Base-by-base conservation (phyloP, 495 filamentous ascomycete species). In the Wilcoxina mikolae region DNA sequence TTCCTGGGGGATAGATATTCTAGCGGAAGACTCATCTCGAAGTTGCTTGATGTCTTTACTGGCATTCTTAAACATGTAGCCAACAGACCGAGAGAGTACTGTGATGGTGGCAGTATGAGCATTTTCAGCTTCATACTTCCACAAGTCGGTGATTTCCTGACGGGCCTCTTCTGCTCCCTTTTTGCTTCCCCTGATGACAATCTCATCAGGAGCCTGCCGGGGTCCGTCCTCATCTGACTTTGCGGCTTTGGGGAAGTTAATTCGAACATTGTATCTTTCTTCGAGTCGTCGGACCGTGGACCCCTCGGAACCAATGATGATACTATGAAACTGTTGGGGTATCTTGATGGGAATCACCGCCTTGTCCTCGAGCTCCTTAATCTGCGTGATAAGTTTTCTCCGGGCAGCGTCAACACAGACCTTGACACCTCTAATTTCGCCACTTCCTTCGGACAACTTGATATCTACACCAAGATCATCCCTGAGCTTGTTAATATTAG, bases 381-480 rank as follows among this genome's bases (percentile, higher is more conserved):
- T 54, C 27, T 71, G 65, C 26, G 64, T 54, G 22, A 64, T 54
- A 29, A 73, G 60, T 29, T 59, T 62, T 17, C 58, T 58, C 56
- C 66, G 71, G 45, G 85, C 84, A 24, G 79, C 82, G 65, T 94
- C 87, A 5, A 87, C 86, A 72, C 79, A 78, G 33, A 75, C 74
- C 61, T 75, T 74, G 27, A 77, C 75, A 35, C 78, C 78, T 57
- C 75, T 79, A 11, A 81, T 69, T 54, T 76, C 74, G n/a, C 79
- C 76, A 56, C 74, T 74, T 22, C 78, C 78, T 54, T 81, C 75
- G 42, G 94, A 84, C 29, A 96, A 79, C 65, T 93, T 85, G 60
- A 99, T 95, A 42, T 96, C 91, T 28, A 99, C 93, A 66, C 96
- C 93, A 60, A 93, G 94, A 65, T 91, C 87, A 28, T 96, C 91